Evolutionary conservation across 2,329 filamentous ascomycete species (phyloP), one percentile per base, ranked within the genome.

Genomic region (Ophiostoma sp.): DNA sequence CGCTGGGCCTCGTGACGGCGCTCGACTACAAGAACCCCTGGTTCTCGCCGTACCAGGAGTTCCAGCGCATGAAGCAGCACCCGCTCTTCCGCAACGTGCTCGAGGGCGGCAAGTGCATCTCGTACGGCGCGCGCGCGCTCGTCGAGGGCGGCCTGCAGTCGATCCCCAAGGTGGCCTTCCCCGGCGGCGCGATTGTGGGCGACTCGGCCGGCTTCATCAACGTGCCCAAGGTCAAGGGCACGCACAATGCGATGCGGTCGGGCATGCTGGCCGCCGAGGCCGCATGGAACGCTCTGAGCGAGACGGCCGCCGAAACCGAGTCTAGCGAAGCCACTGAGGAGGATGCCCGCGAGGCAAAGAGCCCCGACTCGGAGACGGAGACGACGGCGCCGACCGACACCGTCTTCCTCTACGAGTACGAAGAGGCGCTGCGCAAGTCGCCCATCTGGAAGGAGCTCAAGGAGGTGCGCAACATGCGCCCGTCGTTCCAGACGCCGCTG

Each of bases 41-140:
- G 93, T 81, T 98, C 70, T 95, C 94, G 3, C 95, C 95, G 0
- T 99, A 98, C 78, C 87, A 89, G 71, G 95, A 99, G 79, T 99
- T 99, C 79, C 95, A 99, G 80, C 97, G 96, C 83, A 90, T 99
- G 84, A 99, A 99, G 85, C 91, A 94, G 75, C 95, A 99, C 79
- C 94, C 95, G n/a, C 82, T 96, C 67, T 98, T 96, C 84, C 89
- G 85, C 74, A 84, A 88, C 5, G 89, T 94, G 23, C 86, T 99
- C n/a, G 92, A 98, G 79, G 94, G 94, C 72, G 95, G 95, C 74
- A 97, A 96, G 82, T 98, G 95, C 79, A 93, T 99, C 74, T 97
- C 95, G 0, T 99, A 99, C 78, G 95, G 91, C 72, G 95, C 95
- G 6, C 88, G 95, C 71, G 92, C 94, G 1, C 85, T 99, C 62